phyloP scores from a whole-genome alignment of 306 rosid species.

The Elaeagnus macrophylla region DNA sequence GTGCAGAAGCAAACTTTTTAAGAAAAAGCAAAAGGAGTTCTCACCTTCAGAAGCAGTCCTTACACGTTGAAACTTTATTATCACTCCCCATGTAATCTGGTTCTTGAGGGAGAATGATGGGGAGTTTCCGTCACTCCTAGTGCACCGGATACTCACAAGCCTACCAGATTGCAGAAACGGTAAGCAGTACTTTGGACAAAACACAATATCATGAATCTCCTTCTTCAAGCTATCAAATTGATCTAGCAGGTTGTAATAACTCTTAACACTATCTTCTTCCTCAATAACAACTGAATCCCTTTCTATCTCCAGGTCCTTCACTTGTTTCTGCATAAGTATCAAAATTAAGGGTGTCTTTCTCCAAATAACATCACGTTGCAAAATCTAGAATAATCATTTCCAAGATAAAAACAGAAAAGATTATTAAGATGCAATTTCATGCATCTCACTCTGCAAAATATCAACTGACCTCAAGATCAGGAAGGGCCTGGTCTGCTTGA shows the following conservation, averaged over 20 bases:
- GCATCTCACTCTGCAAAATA: background rate
- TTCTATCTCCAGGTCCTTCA: conserved; percentile 64
- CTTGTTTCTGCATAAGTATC: conserved; percentile 57
- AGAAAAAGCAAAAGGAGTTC: conserved; percentile 12
- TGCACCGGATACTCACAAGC: conserved; percentile 64
- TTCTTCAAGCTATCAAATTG: conserved; percentile 64
- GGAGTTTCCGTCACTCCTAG: conserved; percentile 32
- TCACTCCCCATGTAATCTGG: conserved; percentile 77
- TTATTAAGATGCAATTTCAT: too few species aligned
- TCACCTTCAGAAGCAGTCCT: conserved; percentile 67
- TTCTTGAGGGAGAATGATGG: conserved; percentile 44
- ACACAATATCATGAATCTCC: conserved; percentile 65
- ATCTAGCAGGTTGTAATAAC: conserved; percentile 62
- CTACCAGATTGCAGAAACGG: conserved; percentile 92
- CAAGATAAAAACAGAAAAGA: too few species aligned
- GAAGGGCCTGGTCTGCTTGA: conserved; percentile 90
- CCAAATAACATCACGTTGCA: too few species aligned
- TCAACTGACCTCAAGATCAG: conserved; percentile 72
- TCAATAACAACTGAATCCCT: conserved; percentile 82
- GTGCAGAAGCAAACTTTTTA: conserved; percentile 6
- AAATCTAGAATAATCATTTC: too few species aligned
- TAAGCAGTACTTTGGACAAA: conserved; percentile 74
- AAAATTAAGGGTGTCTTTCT: conserved; percentile 4
- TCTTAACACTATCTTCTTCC: conserved; percentile 80
- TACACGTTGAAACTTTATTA: conserved; percentile 72